A percentile compares a stretch with the other conserved stretches of the same genome.
Conservation (phyloP, 768 basidiomycete genomes). For the Filobasidium floriforme region DNA sequence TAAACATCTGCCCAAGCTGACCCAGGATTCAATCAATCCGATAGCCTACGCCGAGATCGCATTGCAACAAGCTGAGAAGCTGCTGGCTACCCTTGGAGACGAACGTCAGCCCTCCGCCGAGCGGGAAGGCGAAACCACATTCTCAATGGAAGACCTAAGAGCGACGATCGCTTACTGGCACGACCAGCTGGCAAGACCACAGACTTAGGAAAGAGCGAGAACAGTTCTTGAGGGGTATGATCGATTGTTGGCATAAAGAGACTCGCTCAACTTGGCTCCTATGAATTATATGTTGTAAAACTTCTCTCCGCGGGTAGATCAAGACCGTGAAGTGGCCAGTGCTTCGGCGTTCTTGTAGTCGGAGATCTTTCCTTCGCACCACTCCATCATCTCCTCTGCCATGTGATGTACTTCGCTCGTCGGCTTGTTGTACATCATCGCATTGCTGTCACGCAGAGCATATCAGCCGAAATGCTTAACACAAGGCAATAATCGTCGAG, state of each 20-base stretch:
- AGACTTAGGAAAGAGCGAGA: neutral
- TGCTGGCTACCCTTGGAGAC: neutral
- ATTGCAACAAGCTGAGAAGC: slow-evolving; percentile 9
- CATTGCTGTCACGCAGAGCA: slow-evolving; percentile 51
- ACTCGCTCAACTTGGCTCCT: no score
- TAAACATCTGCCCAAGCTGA: no score
- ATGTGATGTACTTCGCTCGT: slow-evolving; percentile 77
- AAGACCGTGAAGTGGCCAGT: neutral
- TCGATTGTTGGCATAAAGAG: no score
- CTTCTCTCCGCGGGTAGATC: neutral
- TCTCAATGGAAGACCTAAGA: neutral
- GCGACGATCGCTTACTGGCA: slow-evolving; percentile 1
- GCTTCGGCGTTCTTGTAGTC: slow-evolving; percentile 28
- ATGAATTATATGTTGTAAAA: neutral
- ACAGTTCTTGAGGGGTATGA: no score
- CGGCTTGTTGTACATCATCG: slow-evolving; percentile 91
- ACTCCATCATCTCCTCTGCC: slow-evolving; percentile 72
- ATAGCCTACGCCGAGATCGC: slow-evolving; percentile 14
- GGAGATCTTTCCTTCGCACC: slow-evolving; percentile 38
- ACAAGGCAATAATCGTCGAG: neutral
- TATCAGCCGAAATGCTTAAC: neutral
- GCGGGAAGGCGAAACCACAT: no score
- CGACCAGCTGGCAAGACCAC: neutral
- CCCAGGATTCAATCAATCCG: no score
- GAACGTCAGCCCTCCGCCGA: neutral